Evolutionary conservation across 1,284 basidiomycete species (phyloP).

Genomic region (Pseudozyma hubeiensis): DNA sequence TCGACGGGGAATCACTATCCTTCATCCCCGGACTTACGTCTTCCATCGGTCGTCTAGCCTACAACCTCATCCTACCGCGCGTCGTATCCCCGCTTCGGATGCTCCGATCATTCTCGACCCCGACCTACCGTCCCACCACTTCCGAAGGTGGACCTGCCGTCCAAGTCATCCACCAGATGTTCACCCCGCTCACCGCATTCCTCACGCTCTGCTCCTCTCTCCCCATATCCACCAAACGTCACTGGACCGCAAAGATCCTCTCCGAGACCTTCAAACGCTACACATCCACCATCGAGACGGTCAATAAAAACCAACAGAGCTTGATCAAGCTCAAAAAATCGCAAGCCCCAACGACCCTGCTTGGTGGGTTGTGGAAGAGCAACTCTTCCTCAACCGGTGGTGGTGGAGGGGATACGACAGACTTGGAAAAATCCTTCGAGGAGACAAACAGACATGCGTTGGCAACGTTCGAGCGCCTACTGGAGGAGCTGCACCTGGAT

Average conservation of each 20-base stretch:
- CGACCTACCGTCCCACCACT: conserved; percentile 78
- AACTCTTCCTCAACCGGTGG: background rate
- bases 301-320: conserved; percentile 63
- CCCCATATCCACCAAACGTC: background rate
- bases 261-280: conserved; percentile 40
- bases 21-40: conserved; percentile 23
- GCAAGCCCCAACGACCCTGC: conserved; percentile 3
- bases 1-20: conserved; percentile 25
- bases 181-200: conserved; percentile 22
- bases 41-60: conserved; percentile 12
- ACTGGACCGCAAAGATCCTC: conserved; percentile 36
- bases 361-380: conserved; percentile 15
- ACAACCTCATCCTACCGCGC: conserved; percentile 77
- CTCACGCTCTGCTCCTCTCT: conserved; percentile 1
- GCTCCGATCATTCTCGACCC: conserved; percentile 86
- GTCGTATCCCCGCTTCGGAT: conserved; percentile 86
- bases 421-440: background rate
- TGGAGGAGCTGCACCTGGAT: conserved; percentile 2
- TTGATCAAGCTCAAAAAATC: conserved; percentile 60
- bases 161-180: conserved; percentile 29
- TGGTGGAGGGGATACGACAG: background rate
- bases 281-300: conserved; percentile 50
- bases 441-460: conserved; percentile 16
- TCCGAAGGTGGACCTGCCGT: conserved; percentile 58
- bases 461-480: background rate